A percentile compares a stretch with the other conserved stretches of the same genome.
These are phyloP conservation scores for Eucommia ulmoides DNA, from an alignment of 257 asterid species.

Conservation along the genomic window DNA sequence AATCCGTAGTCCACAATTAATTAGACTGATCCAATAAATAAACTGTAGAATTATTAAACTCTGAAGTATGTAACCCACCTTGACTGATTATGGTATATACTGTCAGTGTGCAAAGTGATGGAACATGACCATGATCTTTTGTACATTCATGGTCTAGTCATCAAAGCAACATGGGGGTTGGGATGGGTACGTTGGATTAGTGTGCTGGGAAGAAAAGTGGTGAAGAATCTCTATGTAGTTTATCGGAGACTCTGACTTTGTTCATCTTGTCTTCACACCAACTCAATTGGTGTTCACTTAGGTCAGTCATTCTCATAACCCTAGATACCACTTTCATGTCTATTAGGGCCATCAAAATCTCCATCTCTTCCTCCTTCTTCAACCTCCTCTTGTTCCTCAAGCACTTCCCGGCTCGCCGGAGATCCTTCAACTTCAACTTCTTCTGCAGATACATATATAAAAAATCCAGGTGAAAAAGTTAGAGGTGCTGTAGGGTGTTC, in stretches of 20 bases:
- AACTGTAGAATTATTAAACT: not conserved
- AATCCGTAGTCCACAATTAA: not conserved
- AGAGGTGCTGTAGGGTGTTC: too few relatives aligned
- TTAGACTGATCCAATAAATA: not conserved
- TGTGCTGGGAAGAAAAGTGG: slow-evolving; percentile 92
- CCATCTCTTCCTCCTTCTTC: slow-evolving; percentile 44
- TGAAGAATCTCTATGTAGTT: slow-evolving; percentile 66
- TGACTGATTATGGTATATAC: not conserved
- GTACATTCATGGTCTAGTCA: slow-evolving; percentile 36
- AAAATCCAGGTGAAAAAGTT: not conserved
- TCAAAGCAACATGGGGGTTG: slow-evolving; percentile 10
- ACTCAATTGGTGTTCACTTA: slow-evolving; percentile 63
- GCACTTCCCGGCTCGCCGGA: slow-evolving; percentile 42
- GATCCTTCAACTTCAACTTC: slow-evolving; percentile 49
- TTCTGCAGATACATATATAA: slow-evolving; percentile 31
- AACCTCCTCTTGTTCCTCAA: slow-evolving; percentile 36
- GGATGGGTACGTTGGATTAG: slow-evolving; percentile 13
- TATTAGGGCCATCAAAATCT: slow-evolving; percentile 52
- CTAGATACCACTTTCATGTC: slow-evolving; percentile 80
- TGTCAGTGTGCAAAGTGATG: slow-evolving; percentile 14
- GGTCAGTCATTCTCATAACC: slow-evolving; percentile 61
- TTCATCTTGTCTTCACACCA: slow-evolving; percentile 94
- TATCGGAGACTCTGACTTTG: slow-evolving; percentile 66
- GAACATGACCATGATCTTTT: slow-evolving; percentile 10
- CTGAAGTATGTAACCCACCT: too few relatives aligned